Evolutionary conservation across 1,284 basidiomycete species (phyloP).

Genomic region (Heterobasidion occidentale): DNA sequence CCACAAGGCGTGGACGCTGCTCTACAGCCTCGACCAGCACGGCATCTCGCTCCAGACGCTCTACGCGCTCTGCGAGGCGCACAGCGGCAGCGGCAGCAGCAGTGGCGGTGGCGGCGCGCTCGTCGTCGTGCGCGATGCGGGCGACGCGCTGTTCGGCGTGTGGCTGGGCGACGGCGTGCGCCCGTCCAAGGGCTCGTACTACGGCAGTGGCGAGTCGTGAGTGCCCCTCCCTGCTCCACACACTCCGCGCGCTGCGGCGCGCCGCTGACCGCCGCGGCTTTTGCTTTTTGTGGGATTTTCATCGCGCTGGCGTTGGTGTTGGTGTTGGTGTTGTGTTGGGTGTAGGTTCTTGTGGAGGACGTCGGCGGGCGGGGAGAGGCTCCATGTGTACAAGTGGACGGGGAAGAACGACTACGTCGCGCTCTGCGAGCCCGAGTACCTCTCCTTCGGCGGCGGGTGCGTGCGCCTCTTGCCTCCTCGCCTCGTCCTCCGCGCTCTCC

Average conservation of each 20-base stretch:
- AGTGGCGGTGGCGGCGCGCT: conserved; percentile 50
- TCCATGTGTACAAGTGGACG: conserved; percentile 80
- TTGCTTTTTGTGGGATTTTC: too few relatives aligned
- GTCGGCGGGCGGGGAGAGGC: conserved; percentile 22
- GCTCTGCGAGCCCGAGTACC: conserved; percentile 71
- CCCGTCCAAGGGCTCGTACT: conserved; percentile 59
- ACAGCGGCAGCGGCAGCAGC: conserved; percentile 17
- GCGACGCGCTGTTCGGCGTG: conserved; percentile 66
- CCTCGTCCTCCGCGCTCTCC: background rate
- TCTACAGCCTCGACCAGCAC: conserved; percentile 94
- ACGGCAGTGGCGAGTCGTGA: conserved; percentile 81
- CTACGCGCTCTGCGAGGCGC: conserved; percentile 56
- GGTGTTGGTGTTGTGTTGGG: too few relatives aligned
- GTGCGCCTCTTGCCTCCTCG: conserved; percentile 21
- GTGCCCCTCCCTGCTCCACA: conserved; percentile 20
- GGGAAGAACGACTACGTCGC: conserved; percentile 89
- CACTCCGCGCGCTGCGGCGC: background rate
- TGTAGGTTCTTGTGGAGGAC: conserved; percentile 72
- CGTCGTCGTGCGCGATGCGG: conserved; percentile 52
- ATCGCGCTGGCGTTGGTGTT: background rate
- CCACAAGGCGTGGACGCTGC: conserved; percentile 73
- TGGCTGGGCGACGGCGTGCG: conserved; percentile 74
- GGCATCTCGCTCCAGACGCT: conserved; percentile 90
- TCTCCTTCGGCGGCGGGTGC: conserved; percentile 89
- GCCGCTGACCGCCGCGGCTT: too few relatives aligned